phyloP scores from a whole-genome alignment of 2,329 filamentous ascomycete genomes.

The Ophiosphaerella herpotricha region DNA sequence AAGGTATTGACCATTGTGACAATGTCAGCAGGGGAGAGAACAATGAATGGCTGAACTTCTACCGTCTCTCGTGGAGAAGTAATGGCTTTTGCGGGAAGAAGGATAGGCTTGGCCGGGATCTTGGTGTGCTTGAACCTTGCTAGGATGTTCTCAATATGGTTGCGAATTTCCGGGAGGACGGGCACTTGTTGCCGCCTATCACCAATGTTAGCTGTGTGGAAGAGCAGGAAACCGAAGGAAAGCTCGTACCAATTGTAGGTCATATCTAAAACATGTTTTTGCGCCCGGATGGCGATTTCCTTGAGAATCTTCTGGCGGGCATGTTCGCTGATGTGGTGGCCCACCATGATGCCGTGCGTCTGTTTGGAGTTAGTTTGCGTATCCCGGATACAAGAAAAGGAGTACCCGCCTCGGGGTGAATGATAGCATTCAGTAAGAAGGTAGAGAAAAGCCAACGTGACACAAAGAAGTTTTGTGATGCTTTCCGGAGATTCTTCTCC shows the following conservation, averaged over 20 bases:
- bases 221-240: conserved; percentile 21
- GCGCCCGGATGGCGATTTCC: conserved; percentile 79
- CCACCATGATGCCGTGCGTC: conserved; percentile 70
- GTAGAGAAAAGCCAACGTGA: conserved; percentile 91
- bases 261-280: conserved; percentile 79
- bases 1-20: conserved; percentile 80
- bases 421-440: conserved; percentile 81
- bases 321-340: conserved; percentile 91
- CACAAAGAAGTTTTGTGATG: conserved; percentile 79
- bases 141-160: conserved; percentile 74
- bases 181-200: conserved; percentile 63
- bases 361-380: conserved; percentile 44
- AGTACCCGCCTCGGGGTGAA: conserved; percentile 76
- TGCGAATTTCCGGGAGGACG: conserved; percentile 65
- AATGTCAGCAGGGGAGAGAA: conserved; percentile 78
- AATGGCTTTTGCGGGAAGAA: conserved; percentile 72
- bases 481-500: conserved; percentile 69
- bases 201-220: conserved; percentile 27
- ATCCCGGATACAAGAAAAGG: conserved; percentile 12
- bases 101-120: conserved; percentile 58
- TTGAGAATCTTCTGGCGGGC: conserved; percentile 75
- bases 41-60: conserved; percentile 78
- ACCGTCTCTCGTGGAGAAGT: conserved; percentile 75
- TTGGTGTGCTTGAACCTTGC: conserved; percentile 59
- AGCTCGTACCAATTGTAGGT: conserved; percentile 66